These are phyloP conservation scores for Adenanthera pavonina DNA, from an alignment of 306 rosid species.

Conservation along the genomic window DNA sequence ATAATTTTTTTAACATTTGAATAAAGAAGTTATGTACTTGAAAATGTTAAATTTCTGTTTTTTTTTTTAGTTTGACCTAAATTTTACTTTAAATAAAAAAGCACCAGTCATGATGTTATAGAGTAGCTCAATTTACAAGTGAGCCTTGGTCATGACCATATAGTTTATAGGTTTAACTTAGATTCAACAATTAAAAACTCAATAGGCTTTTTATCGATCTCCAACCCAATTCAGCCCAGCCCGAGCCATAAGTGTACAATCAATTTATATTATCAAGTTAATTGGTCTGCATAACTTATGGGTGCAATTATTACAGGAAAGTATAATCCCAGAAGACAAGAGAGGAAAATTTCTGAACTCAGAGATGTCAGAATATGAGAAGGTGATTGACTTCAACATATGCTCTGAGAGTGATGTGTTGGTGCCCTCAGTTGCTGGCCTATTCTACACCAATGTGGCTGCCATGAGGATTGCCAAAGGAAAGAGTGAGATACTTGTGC, in stretches of 20 bases:
- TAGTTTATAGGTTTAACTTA: too few species aligned
- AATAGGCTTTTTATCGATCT: too few species aligned
- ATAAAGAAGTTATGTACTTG: too few species aligned
- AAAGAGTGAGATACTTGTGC: conserved; percentile 45
- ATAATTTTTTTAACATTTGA: too few species aligned
- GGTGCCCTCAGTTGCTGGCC: conserved; percentile 36
- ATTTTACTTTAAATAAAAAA: too few species aligned
- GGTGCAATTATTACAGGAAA: conserved; percentile 36
- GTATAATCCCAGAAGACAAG: conserved; percentile 32
- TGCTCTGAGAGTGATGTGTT: conserved; percentile 51
- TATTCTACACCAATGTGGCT: conserved; percentile 47
- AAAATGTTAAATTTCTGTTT: too few species aligned
- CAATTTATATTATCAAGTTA: too few species aligned
- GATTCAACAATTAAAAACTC: too few species aligned
- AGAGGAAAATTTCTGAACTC: conserved; percentile 38
- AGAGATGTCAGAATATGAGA: conserved; percentile 41
- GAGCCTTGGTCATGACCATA: not conserved
- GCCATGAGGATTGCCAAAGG: conserved; percentile 55
- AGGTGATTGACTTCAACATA: conserved; percentile 42
- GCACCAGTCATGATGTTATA: not conserved
- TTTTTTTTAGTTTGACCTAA: too few species aligned
- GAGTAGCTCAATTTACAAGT: not conserved
- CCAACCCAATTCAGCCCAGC: too few species aligned
- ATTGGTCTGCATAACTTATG: not conserved
- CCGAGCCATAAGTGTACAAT: too few species aligned